phyloP scores from a whole-genome alignment of 2,329 filamentous ascomycete species.

The Calonectria hongkongensis region DNA sequence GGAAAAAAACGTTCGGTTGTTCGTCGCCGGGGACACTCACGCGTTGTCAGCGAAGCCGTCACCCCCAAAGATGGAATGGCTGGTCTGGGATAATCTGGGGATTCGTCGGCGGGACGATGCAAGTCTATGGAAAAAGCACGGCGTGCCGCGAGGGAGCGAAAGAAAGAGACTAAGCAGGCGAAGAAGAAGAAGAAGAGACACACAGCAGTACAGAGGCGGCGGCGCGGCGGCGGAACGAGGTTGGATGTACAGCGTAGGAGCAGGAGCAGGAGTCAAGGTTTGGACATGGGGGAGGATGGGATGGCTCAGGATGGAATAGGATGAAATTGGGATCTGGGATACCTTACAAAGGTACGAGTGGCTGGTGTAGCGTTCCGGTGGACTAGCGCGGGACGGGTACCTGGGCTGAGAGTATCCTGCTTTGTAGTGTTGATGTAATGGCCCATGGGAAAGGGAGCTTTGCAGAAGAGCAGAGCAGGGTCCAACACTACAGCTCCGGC shows the following conservation, averaged over 20 bases:
- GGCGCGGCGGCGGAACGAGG: constrained; percentile 31
- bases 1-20: constrained; percentile 15
- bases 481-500: constrained; percentile 7
- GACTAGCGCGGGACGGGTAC: constrained; percentile 18
- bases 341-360: constrained; percentile 25
- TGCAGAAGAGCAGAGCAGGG: constrained; percentile 1
- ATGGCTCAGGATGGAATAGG: constrained; percentile 34
- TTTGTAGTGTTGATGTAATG: constrained; percentile 15
- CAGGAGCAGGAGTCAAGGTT: constrained; percentile 40
- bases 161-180: not conserved
- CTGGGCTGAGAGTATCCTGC: constrained; percentile 7
- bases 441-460: constrained; percentile 27
- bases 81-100: constrained; percentile 20
- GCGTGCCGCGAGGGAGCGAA: constrained; percentile 21
- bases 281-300: constrained; percentile 40
- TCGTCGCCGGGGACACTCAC: constrained; percentile 39
- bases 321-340: constrained; percentile 39
- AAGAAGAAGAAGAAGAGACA: constrained; percentile 1
- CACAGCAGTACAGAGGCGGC: constrained; percentile 28
- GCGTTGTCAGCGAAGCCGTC: constrained; percentile 36
- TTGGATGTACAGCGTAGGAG: constrained; percentile 23
- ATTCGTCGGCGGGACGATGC: constrained; percentile 29
- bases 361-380: constrained; percentile 16
- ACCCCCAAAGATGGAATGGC: constrained; percentile 27
- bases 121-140: constrained; percentile 17